A percentile compares a stretch with the other conserved stretches of the same genome.
phyloP scores from a whole-genome alignment of 2,329 filamentous ascomycete genomes.

The Sclerotinia minor region DNA sequence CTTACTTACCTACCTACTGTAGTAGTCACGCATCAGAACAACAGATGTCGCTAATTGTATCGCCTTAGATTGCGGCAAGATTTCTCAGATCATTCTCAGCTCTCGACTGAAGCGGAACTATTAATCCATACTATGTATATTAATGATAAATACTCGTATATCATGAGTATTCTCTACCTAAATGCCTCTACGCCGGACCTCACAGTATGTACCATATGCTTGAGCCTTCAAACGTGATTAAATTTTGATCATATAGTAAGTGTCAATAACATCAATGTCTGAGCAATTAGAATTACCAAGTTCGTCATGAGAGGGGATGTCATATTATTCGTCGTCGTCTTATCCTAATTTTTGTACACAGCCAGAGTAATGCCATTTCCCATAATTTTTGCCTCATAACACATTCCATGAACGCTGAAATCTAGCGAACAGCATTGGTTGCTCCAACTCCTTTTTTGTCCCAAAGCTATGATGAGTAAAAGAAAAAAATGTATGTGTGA shows the following conservation, averaged over 20 bases:
- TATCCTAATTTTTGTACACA: slow-evolving; percentile 47
- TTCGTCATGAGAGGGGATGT: slow-evolving; percentile 55
- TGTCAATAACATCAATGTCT: not conserved
- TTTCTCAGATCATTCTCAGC: not conserved
- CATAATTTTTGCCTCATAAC: slow-evolving; percentile 35
- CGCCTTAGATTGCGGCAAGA: not conserved
- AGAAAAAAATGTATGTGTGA: slow-evolving; percentile 37
- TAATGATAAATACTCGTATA: too few species aligned
- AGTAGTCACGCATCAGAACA: not conserved
- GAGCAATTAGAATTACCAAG: not conserved
- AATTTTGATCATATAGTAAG: not conserved
- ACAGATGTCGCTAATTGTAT: not conserved
- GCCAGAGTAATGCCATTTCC: slow-evolving; percentile 38
- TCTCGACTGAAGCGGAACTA: not conserved
- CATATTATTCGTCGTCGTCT: slow-evolving; percentile 53
- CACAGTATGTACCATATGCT: not conserved
- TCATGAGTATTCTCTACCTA: too few species aligned
- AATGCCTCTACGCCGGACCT: not conserved
- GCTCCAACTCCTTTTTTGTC: slow-evolving; percentile 41
- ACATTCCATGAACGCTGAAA: slow-evolving; percentile 36
- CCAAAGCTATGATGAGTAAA: slow-evolving; percentile 41
- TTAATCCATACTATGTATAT: not conserved
- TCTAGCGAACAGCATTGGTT: slow-evolving; percentile 37
- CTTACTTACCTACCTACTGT: not conserved
- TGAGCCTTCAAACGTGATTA: not conserved